phyloP scores from a whole-genome alignment of 192 early-diverging fungal species.

The Backusella circina region DNA sequence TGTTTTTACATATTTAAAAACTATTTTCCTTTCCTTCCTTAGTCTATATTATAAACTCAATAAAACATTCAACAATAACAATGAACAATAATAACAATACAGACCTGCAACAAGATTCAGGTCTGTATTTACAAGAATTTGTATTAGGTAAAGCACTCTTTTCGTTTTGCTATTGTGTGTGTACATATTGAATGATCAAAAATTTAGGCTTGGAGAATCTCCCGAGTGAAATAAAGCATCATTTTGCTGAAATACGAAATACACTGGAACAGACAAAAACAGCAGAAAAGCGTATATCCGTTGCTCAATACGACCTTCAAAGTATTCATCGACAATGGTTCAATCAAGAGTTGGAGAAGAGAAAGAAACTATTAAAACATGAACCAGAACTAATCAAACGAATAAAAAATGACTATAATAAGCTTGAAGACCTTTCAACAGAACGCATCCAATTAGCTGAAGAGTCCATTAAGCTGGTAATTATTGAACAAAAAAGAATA shows the following conservation, averaged over 20 bases:
- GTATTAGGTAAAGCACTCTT: constrained; percentile 21
- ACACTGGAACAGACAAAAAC: constrained; percentile 22
- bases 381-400: constrained; percentile 23
- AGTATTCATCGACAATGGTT: constrained; percentile 30
- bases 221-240: constrained; percentile 35
- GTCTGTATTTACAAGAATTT: constrained; percentile 32
- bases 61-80: neutral
- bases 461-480: constrained; percentile 26
- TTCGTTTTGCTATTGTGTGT: neutral
- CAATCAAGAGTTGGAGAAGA: constrained; percentile 15
- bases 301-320: constrained; percentile 18
- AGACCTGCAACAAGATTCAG: constrained; percentile 29
- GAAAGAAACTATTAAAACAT: constrained; percentile 19
- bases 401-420: constrained; percentile 27
- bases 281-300: constrained; percentile 19
- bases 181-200: neutral
- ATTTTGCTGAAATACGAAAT: constrained; percentile 33
- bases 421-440: constrained; percentile 15
- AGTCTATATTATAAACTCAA: neutral
- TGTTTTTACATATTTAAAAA: neutral
- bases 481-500: neutral
- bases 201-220: constrained; percentile 33
- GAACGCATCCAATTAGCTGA: constrained; percentile 29
- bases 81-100: neutral
- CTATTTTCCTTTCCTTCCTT: neutral